Evolutionary conservation across 306 rosid species (phyloP).

Genomic region (Quercus mongolica): DNA sequence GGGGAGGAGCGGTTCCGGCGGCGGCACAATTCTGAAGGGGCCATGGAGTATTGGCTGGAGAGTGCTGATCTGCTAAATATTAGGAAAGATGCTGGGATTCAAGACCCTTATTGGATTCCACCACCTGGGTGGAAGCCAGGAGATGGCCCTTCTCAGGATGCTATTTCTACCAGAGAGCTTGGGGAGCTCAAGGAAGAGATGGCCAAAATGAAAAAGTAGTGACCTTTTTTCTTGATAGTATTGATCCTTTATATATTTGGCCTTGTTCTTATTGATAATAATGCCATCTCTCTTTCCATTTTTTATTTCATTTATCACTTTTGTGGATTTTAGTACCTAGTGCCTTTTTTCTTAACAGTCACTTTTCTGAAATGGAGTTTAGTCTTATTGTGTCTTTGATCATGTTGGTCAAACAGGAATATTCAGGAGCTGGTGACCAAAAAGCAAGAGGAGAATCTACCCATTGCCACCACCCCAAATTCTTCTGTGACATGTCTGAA

Average conservation of each 20-base stretch:
- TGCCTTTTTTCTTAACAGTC: background rate
- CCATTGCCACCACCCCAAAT: constrained; percentile 30
- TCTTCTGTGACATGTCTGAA: constrained; percentile 34
- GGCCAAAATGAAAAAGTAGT: constrained; percentile 50
- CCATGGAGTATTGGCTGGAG: constrained; percentile 95
- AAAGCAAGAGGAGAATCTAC: constrained; percentile 43
- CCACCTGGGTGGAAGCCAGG: constrained; percentile 84
- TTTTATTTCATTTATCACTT: background rate
- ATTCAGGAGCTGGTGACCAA: constrained; percentile 31
- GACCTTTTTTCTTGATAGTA: background rate
- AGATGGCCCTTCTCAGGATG: constrained; percentile 62
- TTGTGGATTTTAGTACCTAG: background rate
- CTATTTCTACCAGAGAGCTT: constrained; percentile 43
- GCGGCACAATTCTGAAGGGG: constrained; percentile 84
- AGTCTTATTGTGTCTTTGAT: background rate
- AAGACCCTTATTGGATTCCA: constrained; percentile 89
- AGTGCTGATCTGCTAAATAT: constrained; percentile 65
- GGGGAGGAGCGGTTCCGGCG: constrained; percentile 72
- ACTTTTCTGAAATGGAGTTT: background rate
- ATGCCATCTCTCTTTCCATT: background rate
- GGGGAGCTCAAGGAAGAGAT: constrained; percentile 57
- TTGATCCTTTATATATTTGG: background rate
- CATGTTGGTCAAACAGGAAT: constrained; percentile 31
- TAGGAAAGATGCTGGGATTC: constrained; percentile 71
- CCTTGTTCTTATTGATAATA: background rate